Conservation (phyloP, 352 stramenopile genomes). For the Globisporangium nagaii region DNA sequence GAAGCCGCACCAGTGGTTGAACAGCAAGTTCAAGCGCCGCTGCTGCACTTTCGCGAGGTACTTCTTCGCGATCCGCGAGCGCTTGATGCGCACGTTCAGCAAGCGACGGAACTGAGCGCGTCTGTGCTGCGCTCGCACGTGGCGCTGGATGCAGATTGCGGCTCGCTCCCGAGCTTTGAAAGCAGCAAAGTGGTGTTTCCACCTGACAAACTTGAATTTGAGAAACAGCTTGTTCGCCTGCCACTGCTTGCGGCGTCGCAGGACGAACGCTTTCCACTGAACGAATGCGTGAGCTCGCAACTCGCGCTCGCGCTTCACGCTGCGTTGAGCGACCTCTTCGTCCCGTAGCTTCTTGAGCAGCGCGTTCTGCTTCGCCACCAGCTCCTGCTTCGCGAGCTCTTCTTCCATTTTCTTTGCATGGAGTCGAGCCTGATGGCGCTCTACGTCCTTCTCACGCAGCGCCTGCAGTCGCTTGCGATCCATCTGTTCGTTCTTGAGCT, state of each 20-base stretch:
- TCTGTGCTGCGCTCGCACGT: slow-evolving; percentile 16
- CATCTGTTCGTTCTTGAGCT: slow-evolving; percentile 41
- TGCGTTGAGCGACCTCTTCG: slow-evolving; percentile 41
- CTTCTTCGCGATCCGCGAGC: slow-evolving; percentile 37
- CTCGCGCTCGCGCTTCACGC: slow-evolving; percentile 18
- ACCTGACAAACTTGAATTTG: slow-evolving; percentile 56
- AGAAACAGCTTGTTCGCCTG: slow-evolving; percentile 57
- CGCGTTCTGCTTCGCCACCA: slow-evolving; percentile 39
- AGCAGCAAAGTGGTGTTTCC: slow-evolving; percentile 31
- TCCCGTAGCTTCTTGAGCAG: slow-evolving; percentile 41
- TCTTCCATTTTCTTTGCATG: slow-evolving; percentile 45
- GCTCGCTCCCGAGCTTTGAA: slow-evolving; percentile 22
- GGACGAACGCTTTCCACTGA: slow-evolving; percentile 32
- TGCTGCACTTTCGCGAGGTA: slow-evolving; percentile 54
- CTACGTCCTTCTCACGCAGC: slow-evolving; percentile 43
- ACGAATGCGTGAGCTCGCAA: slow-evolving; percentile 17
- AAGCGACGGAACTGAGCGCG: slow-evolving; percentile 23
- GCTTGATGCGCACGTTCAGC: slow-evolving; percentile 40
- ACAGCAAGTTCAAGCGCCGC: slow-evolving; percentile 36
- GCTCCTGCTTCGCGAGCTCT: slow-evolving; percentile 23
- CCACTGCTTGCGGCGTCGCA: slow-evolving; percentile 25
- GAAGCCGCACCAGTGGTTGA: slow-evolving; percentile 49
- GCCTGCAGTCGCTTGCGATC: slow-evolving; percentile 54
- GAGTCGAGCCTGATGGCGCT: slow-evolving; percentile 55
- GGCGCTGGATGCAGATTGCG: slow-evolving; percentile 32